Conservation (phyloP, 75 land plant genomes). For the Picea sitchensis region DNA sequence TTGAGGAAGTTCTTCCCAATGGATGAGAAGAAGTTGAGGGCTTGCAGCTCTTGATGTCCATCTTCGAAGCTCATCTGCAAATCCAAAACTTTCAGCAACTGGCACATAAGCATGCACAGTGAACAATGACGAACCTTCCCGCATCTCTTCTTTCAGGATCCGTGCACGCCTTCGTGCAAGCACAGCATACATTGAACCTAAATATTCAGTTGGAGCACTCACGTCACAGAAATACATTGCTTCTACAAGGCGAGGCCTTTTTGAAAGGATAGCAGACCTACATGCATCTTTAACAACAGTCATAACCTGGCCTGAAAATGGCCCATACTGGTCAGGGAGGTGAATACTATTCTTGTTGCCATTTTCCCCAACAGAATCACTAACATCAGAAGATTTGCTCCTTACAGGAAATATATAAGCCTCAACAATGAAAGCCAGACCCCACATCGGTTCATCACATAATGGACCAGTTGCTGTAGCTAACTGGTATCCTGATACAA, state of each 20-base stretch:
- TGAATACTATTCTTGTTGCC: conserved; percentile 6
- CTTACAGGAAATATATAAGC: conserved; percentile 34
- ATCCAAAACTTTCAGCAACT: conserved; percentile 89
- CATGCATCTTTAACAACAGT: conserved; percentile 83
- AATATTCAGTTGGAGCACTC: conserved; percentile 68
- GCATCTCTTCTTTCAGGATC: conserved; percentile 86
- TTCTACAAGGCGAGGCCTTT: conserved; percentile 80
- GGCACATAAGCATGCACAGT: conserved; percentile 96
- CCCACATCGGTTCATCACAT: conserved; percentile 98
- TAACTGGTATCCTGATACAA: conserved; percentile 82
- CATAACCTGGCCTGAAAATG: conserved; percentile 85
- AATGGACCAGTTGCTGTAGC: conserved; percentile 90
- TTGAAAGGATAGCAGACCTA: conserved; percentile 73
- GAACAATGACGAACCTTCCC: conserved; percentile 81
- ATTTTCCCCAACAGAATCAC: conserved; percentile 18
- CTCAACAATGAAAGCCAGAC: conserved; percentile 74
- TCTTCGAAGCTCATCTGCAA: conserved; percentile 83
- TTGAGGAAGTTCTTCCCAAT: conserved; percentile 74
- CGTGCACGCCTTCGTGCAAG: conserved; percentile 71
- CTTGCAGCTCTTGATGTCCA: conserved; percentile 83
- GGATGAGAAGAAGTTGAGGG: conserved; percentile 81
- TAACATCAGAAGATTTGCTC: conserved; percentile 9
- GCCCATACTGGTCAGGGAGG: conserved; percentile 54
- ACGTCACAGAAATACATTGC: conserved; percentile 91
- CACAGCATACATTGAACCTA: conserved; percentile 83